Evolutionary conservation across 192 early-diverging fungal species (phyloP).

Genomic region (Rhizophagus prolifer): DNA sequence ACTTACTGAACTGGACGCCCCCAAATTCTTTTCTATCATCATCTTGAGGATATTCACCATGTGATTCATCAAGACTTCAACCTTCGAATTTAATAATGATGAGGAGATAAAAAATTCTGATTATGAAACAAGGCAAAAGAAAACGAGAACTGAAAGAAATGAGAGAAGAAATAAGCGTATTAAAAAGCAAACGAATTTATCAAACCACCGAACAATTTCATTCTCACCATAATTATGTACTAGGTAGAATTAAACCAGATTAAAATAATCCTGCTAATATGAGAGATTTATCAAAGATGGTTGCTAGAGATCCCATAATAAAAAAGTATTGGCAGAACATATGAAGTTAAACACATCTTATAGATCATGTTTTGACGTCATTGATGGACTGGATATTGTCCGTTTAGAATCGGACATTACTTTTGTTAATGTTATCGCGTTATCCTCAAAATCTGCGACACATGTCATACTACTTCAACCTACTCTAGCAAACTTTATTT

Average conservation of each 20-base stretch:
- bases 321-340: not conserved
- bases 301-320: not conserved
- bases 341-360: not conserved
- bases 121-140: not conserved
- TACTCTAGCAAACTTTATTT: too few species aligned
- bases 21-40: too few species aligned
- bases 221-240: not conserved
- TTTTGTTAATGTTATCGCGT: not conserved
- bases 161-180: not conserved
- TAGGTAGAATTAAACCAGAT: not conserved
- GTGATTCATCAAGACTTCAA: too few species aligned
- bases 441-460: not conserved
- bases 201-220: not conserved
- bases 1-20: too few species aligned
- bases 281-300: not conserved
- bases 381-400: not conserved
- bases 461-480: too few species aligned
- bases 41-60: too few species aligned
- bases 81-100: too few species aligned
- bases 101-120: too few species aligned
- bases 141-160: not conserved
- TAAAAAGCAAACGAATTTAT: not conserved
- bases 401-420: not conserved
- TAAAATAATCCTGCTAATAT: not conserved
- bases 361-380: not conserved